These are phyloP conservation scores for Simmondsia chinensis DNA, from an alignment of 148 eudicot genomes.

Conservation along the genomic window DNA sequence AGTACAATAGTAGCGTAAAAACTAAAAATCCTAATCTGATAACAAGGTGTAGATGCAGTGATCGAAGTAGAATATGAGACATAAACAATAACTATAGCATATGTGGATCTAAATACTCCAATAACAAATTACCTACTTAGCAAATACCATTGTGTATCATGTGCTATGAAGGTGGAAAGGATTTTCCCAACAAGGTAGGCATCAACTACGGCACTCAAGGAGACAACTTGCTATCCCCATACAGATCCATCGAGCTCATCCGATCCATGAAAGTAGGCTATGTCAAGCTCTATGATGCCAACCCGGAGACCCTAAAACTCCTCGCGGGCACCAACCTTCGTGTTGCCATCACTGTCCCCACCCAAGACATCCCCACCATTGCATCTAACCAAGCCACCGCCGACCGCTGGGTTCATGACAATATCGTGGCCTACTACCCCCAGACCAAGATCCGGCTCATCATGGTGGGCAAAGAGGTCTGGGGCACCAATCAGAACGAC, in stretches of 20 bases:
- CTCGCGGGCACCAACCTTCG: constrained; percentile 40
- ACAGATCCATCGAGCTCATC: constrained; percentile 39
- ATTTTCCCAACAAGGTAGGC: constrained; percentile 29
- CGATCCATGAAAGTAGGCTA: constrained; percentile 32
- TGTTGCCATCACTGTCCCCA: constrained; percentile 57
- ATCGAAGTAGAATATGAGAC: too few species aligned
- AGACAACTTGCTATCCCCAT: constrained; percentile 52
- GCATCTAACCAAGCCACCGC: constrained; percentile 43
- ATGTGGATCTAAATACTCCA: too few species aligned
- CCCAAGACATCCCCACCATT: constrained; percentile 37
- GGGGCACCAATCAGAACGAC: constrained; percentile 25
- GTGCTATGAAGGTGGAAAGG: constrained; percentile 11
- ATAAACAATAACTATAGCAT: too few species aligned
- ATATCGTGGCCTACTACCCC: constrained; percentile 59
- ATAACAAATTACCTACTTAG: too few species aligned
- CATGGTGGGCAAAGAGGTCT: constrained; percentile 74
- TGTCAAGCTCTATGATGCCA: constrained; percentile 57
- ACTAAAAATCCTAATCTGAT: too few species aligned
- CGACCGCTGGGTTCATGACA: constrained; percentile 47
- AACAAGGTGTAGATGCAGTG: too few species aligned
- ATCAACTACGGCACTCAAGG: constrained; percentile 66
- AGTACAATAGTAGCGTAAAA: too few species aligned
- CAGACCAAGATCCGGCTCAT: constrained; percentile 48
- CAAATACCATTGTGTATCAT: background rate
- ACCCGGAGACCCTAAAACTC: constrained; percentile 52